These are phyloP conservation scores for Fusarium sp. DNA, from an alignment of 2,329 filamentous ascomycete genomes.

Conservation along the genomic window DNA sequence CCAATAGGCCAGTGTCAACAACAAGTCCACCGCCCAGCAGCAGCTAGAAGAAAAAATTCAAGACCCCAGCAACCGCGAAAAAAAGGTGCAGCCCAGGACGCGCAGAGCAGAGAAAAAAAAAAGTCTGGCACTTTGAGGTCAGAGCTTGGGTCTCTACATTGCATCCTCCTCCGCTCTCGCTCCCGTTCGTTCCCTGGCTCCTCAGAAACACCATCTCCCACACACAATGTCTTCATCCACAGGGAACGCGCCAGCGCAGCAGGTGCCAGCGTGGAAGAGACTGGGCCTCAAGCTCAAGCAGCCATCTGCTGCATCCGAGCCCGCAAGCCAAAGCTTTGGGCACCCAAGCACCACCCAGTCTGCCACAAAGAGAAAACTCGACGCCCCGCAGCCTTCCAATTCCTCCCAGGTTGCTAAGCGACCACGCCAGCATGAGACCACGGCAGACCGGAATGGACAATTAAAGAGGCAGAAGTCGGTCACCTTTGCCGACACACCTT, in stretches of 20 bases:
- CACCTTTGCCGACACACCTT: slow-evolving; percentile 58
- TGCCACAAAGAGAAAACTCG: slow-evolving; percentile 54
- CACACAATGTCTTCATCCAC: slow-evolving; percentile 55
- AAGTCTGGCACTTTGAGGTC: slow-evolving; percentile 7
- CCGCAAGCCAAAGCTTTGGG: slow-evolving; percentile 50
- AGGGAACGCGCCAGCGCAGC: slow-evolving; percentile 56
- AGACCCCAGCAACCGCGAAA: slow-evolving; percentile 30
- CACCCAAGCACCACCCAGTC: slow-evolving; percentile 50
- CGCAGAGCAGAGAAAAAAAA: slow-evolving; percentile 16
- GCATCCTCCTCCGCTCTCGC: neutral
- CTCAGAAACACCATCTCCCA: slow-evolving; percentile 22
- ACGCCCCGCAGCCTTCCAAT: slow-evolving; percentile 47
- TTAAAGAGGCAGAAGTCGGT: slow-evolving; percentile 59
- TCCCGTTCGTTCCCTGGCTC: slow-evolving; percentile 11
- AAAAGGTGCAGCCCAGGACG: slow-evolving; percentile 26
- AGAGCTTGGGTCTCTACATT: neutral
- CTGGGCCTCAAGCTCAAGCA: slow-evolving; percentile 71
- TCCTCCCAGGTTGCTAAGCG: slow-evolving; percentile 48
- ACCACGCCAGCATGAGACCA: slow-evolving; percentile 46
- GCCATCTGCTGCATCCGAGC: slow-evolving; percentile 46
- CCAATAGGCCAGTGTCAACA: slow-evolving; percentile 25
- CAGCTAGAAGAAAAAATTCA: slow-evolving; percentile 35
- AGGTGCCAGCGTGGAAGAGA: slow-evolving; percentile 69
- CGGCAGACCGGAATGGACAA: slow-evolving; percentile 40
- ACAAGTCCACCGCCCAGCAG: slow-evolving; percentile 25